A percentile compares a stretch with the other conserved stretches of the same genome.
Evolutionary conservation across 305 asterid species (phyloP).

Genomic region (Fraxinus platypoda): DNA sequence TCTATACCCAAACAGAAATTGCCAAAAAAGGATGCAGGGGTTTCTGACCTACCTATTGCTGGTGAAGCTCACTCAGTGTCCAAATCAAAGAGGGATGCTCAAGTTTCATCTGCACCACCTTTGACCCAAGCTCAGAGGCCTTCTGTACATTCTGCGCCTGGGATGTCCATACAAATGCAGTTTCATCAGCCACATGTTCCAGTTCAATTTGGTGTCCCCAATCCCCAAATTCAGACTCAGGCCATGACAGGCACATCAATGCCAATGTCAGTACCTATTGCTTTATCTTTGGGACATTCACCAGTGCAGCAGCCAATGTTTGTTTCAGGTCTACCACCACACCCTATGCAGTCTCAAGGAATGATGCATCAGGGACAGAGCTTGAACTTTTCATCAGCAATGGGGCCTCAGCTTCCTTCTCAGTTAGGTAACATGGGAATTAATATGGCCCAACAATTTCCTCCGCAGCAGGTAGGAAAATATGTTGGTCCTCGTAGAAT

Average conservation of each 20-base stretch:
- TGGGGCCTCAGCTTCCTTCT: constrained; percentile 65
- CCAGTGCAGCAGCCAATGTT: constrained; percentile 64
- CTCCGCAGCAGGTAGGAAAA: constrained; percentile 60
- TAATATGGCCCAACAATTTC: constrained; percentile 55
- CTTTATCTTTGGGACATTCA: constrained; percentile 58
- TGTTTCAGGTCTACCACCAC: constrained; percentile 69
- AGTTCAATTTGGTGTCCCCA: constrained; percentile 71
- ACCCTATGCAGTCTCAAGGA: constrained; percentile 76
- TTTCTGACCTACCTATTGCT: constrained; percentile 41
- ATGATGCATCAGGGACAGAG: constrained; percentile 74
- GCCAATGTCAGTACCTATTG: constrained; percentile 44
- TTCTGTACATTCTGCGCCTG: constrained; percentile 46
- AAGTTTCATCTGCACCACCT: constrained; percentile 43
- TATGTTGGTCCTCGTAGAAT: constrained; percentile 52
- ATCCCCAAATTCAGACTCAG: constrained; percentile 66
- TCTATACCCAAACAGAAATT: constrained; percentile 56
- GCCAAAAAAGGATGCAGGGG: constrained; percentile 56
- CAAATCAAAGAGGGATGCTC: constrained; percentile 58
- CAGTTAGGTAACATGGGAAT: constrained; percentile 77
- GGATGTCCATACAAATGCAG: constrained; percentile 59
- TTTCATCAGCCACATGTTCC: constrained; percentile 56
- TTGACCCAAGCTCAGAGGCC: constrained; percentile 58
- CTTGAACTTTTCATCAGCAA: constrained; percentile 58
- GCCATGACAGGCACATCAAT: constrained; percentile 58
- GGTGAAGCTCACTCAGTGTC: constrained; percentile 47